Percentiles rank a stretch among this genome's conserved stretches.
phyloP scores from a whole-genome alignment of 2,329 filamentous ascomycete genomes.

The Intubia oerlemansii region DNA sequence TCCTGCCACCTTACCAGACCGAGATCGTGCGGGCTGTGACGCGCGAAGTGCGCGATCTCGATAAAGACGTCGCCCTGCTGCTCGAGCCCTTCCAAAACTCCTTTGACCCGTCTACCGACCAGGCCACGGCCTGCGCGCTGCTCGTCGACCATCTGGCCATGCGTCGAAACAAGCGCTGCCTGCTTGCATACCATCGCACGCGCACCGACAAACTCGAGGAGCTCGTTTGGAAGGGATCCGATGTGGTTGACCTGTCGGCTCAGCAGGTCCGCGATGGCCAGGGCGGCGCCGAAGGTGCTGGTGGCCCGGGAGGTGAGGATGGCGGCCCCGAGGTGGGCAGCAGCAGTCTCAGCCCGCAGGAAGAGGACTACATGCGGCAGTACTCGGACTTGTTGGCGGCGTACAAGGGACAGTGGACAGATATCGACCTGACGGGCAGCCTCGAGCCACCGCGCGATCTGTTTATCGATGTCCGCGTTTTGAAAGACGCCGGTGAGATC shows the following conservation, averaged over 20 bases:
- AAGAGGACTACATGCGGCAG: constrained; percentile 86
- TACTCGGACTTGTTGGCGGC: constrained; percentile 86
- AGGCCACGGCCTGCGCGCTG: constrained; percentile 67
- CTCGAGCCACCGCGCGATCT: constrained; percentile 86
- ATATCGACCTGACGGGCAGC: constrained; percentile 86
- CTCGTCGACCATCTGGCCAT: constrained; percentile 89
- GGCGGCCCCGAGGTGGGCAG: constrained; percentile 13
- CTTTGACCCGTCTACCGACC: constrained; percentile 69
- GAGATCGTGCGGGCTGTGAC: constrained; percentile 75
- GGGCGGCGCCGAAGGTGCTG: constrained; percentile 13
- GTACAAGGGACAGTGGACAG: constrained; percentile 96
- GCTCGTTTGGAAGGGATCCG: constrained; percentile 77
- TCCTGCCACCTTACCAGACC: constrained; percentile 80
- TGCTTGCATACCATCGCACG: constrained; percentile 83
- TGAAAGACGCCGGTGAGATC: constrained; percentile 95
- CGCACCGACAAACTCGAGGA: constrained; percentile 82
- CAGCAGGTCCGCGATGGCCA: constrained; percentile 11
- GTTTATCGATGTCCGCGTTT: constrained; percentile 87
- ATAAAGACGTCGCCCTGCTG: constrained; percentile 62
- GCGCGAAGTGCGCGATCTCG: constrained; percentile 80
- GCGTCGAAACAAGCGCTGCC: constrained; percentile 86
- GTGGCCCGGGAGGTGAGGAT: not conserved
- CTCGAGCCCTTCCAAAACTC: constrained; percentile 65
- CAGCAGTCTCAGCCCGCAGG: constrained; percentile 78
- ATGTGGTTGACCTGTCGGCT: constrained; percentile 49